Evolutionary conservation across 1,139 yeast species (phyloP).

Genomic region (Suhomyces terraborum): DNA sequence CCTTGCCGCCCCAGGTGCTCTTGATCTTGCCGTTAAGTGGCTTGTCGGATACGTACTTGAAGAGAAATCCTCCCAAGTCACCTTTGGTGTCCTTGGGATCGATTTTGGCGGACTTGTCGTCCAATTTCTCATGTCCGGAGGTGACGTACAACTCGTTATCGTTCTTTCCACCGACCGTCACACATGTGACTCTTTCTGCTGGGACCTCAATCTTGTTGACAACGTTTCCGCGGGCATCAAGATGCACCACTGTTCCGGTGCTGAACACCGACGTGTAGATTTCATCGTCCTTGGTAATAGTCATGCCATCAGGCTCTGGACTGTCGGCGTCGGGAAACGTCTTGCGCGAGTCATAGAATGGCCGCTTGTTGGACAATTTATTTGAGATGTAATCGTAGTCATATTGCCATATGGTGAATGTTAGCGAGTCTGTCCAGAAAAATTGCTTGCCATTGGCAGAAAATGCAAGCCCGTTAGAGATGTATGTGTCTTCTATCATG

Average conservation of each 20-base stretch:
- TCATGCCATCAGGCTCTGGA: conserved; percentile 83
- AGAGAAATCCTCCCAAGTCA: conserved; percentile 60
- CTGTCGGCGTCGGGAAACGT: conserved; percentile 30
- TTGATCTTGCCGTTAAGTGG: conserved; percentile 30
- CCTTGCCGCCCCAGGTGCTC: conserved; percentile 31
- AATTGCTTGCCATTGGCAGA: conserved; percentile 49
- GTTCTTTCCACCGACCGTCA: conserved; percentile 66
- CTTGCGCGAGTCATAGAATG: conserved; percentile 44
- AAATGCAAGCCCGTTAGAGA: conserved; percentile 85
- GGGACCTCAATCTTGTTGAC: conserved; percentile 60
- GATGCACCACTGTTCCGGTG: conserved; percentile 55
- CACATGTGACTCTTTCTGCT: conserved; percentile 65
- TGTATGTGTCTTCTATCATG: conserved; percentile 41
- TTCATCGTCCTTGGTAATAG: conserved; percentile 61
- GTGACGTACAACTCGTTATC: conserved; percentile 67
- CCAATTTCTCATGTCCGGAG: conserved; percentile 56
- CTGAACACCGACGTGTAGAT: conserved; percentile 73
- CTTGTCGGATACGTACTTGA: conserved; percentile 25
- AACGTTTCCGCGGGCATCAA: conserved; percentile 52
- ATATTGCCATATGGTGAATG: conserved; percentile 58
- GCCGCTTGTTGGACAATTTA: conserved; percentile 42
- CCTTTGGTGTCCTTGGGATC: conserved; percentile 35
- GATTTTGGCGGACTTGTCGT: conserved; percentile 35
- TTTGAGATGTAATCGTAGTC: conserved; percentile 57
- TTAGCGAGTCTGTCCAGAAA: conserved; percentile 74